Evolutionary conservation across 179 eudicot species (phyloP), one percentile per base, ranked within the genome.

Genomic region (Beta lomatogona): DNA sequence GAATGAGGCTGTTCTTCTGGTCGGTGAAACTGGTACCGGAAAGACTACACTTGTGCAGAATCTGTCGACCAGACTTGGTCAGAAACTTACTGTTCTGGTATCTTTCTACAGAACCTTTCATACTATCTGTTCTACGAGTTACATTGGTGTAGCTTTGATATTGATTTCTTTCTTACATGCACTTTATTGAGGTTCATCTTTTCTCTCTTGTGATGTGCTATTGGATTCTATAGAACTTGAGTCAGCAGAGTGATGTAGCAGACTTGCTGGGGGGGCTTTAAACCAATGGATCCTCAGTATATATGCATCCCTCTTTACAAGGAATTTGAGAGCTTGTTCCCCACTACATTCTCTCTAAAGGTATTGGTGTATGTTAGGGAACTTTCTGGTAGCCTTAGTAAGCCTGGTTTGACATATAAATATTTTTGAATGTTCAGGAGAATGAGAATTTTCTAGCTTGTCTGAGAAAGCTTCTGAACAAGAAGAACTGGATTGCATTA

Each of bases 21-120:
- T 97, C 77, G 98, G 99, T 84, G 99, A 97, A 87, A 97, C 98
- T 84, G 99, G 99, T 76, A 94, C 99, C 22, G 99, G 99, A 73
- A 97, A 94, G 86, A 97, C 99, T 76, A 97, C 99, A 57, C 94
- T 97, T 79, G 98, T 94, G 64, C 99, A 97, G 90, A 92, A 84
- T 85, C 87, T 94, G 81, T 94, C 99, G 15, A 52, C 75, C 64
- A 90, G 92, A 86, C 89, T 94, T 81, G 98, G 97, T 84, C 94
- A 90, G 81, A 94, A 89, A 85, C 97, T 97, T 61, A 97, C 94
- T 59, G 99, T 97, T 78, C 79, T 97, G 98, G 99, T 96, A 96
- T 81, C 88, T 87, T 71, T 64, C 11, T 57, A 19, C 8, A 36
- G 18, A 46, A 22, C 13, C 21, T 78, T 66, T 54, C 19, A 12